phyloP scores from a whole-genome alignment of 2,329 filamentous ascomycete species.

The Exophiala aquamarina region DNA sequence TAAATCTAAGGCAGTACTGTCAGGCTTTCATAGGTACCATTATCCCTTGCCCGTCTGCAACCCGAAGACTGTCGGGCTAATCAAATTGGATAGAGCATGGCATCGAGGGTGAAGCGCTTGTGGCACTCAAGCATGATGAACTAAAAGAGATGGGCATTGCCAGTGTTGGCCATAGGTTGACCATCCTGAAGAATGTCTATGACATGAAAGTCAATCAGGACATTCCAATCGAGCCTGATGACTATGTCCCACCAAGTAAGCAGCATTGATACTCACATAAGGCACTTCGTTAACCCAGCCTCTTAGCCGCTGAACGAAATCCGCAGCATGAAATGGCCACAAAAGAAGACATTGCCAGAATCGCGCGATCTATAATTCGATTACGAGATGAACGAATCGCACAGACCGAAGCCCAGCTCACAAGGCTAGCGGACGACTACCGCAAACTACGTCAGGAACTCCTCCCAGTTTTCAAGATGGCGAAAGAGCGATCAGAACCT shows the following conservation, averaged over 20 bases:
- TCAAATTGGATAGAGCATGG: slow-evolving; percentile 69
- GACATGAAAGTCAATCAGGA: slow-evolving; percentile 95
- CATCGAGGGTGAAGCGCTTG: slow-evolving; percentile 86
- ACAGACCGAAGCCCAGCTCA: slow-evolving; percentile 77
- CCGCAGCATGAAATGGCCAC: slow-evolving; percentile 83
- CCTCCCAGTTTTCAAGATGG: slow-evolving; percentile 82
- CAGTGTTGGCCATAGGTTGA: slow-evolving; percentile 91
- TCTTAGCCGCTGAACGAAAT: slow-evolving; percentile 80
- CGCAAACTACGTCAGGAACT: slow-evolving; percentile 86
- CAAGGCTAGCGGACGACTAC: slow-evolving; percentile 84
- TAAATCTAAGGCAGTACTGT: slow-evolving; percentile 80
- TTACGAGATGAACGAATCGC: slow-evolving; percentile 88
- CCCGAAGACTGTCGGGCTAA: slow-evolving; percentile 8
- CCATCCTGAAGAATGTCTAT: slow-evolving; percentile 93
- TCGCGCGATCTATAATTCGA: slow-evolving; percentile 86
- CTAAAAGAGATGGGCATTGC: slow-evolving; percentile 91
- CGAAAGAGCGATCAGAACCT: slow-evolving; percentile 88
- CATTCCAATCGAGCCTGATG: slow-evolving; percentile 84
- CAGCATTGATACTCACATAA: slow-evolving; percentile 8
- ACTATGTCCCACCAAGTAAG: slow-evolving; percentile 88
- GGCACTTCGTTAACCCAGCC: slow-evolving; percentile 4
- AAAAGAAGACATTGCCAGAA: slow-evolving; percentile 85
- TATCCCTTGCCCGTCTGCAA: slow-evolving; percentile 33
- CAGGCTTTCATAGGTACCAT: slow-evolving; percentile 73
- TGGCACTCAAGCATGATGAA: slow-evolving; percentile 87